These are phyloP conservation scores for Candida taoyuanica DNA, from an alignment of 805 yeast genomes.

Conservation along the genomic window DNA sequence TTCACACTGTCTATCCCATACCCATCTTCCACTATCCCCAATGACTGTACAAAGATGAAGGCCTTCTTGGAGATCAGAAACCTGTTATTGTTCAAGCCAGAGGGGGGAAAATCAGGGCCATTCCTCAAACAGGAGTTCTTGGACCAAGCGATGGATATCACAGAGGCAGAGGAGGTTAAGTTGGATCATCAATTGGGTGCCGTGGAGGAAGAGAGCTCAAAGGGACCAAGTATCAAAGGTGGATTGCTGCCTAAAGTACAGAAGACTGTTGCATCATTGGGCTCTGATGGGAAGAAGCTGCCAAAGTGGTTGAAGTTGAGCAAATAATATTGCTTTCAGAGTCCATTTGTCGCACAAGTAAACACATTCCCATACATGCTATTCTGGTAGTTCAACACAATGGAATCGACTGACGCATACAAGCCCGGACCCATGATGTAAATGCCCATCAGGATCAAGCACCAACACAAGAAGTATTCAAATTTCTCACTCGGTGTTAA, in stretches of 20 bases:
- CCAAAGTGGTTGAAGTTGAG: constrained; percentile 40
- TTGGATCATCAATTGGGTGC: constrained; percentile 13
- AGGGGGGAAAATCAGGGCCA: constrained; percentile 17
- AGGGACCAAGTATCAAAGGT: constrained; percentile 14
- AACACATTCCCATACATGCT: constrained; percentile 49
- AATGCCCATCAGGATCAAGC: constrained; percentile 42
- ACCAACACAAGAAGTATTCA: constrained; percentile 33
- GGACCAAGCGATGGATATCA: constrained; percentile 29
- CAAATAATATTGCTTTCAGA: constrained; percentile 23
- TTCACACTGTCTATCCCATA: constrained; percentile 44
- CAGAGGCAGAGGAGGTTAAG: constrained; percentile 28
- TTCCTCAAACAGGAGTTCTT: constrained; percentile 29
- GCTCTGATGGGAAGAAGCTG: constrained; percentile 21
- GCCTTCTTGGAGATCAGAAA: constrained; percentile 45
- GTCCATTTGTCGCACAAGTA: constrained; percentile 43
- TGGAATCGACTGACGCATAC: constrained; percentile 51
- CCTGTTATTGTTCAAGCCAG: constrained; percentile 32
- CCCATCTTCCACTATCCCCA: constrained; percentile 36
- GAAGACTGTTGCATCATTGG: not conserved
- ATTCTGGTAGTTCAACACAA: constrained; percentile 44
- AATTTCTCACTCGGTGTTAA: constrained; percentile 32
- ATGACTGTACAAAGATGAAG: constrained; percentile 28
- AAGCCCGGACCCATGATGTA: constrained; percentile 58
- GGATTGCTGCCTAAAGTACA: constrained; percentile 18
- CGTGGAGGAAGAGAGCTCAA: constrained; percentile 4